Percentiles rank a stretch among this genome's conserved stretches.
phyloP scores from a whole-genome alignment of 768 basidiomycete species.

The Kwoniella sp. region DNA sequence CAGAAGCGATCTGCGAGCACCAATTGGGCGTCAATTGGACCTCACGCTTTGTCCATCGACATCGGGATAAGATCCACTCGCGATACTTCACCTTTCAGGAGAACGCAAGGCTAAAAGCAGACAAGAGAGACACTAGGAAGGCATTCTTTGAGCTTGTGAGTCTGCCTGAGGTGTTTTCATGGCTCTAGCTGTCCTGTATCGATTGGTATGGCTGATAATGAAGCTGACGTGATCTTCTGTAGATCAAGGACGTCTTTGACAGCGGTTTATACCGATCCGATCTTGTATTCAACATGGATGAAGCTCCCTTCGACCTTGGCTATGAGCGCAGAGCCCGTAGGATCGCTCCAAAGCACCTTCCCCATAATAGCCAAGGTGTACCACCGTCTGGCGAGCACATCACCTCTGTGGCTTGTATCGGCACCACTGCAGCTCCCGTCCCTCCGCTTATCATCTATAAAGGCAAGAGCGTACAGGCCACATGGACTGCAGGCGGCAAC shows the following conservation, averaged over 20 bases:
- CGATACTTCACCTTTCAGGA: constrained; percentile 18
- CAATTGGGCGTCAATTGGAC: constrained; percentile 21
- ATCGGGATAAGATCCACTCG: constrained; percentile 3
- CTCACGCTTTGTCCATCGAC: constrained; percentile 10
- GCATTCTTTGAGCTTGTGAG: constrained; percentile 20
- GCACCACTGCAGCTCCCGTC: constrained; percentile 8
- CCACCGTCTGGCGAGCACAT: constrained; percentile 5
- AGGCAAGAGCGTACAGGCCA: constrained; percentile 8
- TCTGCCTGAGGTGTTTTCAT: background rate
- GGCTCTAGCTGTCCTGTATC: background rate
- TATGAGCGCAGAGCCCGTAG: background rate
- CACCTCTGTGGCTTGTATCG: constrained; percentile 13
- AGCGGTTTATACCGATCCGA: constrained; percentile 11
- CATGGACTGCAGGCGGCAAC: constrained; percentile 13
- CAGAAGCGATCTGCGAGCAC: background rate
- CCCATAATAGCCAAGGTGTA: constrained; percentile 1
- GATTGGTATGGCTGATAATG: too few species aligned
- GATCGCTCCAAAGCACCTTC: constrained; percentile 7
- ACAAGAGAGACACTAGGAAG: constrained; percentile 10
- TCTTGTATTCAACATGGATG: constrained; percentile 30
- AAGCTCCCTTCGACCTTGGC: constrained; percentile 19
- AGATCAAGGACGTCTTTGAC: constrained; percentile 16
- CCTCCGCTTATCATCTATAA: constrained; percentile 26
- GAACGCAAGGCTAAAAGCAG: constrained; percentile 14
- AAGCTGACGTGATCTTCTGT: background rate